A percentile compares a stretch with the other conserved stretches of the same genome.
phyloP scores from a whole-genome alignment of 176 grass and related monocot species.

The Triticum timopheevii region DNA sequence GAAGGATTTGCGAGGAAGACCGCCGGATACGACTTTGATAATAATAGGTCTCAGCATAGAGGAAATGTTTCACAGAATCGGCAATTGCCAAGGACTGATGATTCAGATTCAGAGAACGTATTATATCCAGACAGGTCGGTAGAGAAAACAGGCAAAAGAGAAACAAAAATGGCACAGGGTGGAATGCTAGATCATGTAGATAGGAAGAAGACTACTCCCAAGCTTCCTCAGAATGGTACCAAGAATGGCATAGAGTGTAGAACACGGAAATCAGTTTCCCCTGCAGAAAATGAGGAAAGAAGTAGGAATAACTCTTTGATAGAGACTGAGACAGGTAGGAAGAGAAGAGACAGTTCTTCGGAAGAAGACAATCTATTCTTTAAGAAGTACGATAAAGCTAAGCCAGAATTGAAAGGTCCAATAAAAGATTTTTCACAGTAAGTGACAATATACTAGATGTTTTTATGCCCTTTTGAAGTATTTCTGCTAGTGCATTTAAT shows the following conservation, averaged over 20 bases:
- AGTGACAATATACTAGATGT: slow-evolving; percentile 34
- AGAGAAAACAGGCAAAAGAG: slow-evolving; percentile 50
- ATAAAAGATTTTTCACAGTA: slow-evolving; percentile 84
- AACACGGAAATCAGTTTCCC: slow-evolving; percentile 47
- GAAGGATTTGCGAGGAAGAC: slow-evolving; percentile 44
- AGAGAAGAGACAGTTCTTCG: slow-evolving; percentile 62
- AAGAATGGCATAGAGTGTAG: slow-evolving; percentile 39
- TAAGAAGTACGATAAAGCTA: slow-evolving; percentile 82
- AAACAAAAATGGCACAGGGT: slow-evolving; percentile 30
- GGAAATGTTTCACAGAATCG: slow-evolving; percentile 42
- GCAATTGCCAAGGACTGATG: slow-evolving; percentile 46
- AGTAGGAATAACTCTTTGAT: slow-evolving; percentile 60
- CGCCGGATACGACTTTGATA: slow-evolving; percentile 49
- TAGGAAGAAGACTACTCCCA: slow-evolving; percentile 40
- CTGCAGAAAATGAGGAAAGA: slow-evolving; percentile 49
- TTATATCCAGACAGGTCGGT: slow-evolving; percentile 32
- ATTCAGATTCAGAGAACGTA: slow-evolving; percentile 49
- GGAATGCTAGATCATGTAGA: slow-evolving; percentile 45
- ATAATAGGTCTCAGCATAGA: slow-evolving; percentile 51
- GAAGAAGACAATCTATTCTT: slow-evolving; percentile 80
- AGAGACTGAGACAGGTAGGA: slow-evolving; percentile 45
- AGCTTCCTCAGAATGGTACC: slow-evolving; percentile 48
- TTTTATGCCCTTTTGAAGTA: slow-evolving; percentile 24
- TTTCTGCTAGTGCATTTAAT: slow-evolving; percentile 24
- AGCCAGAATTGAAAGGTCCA: slow-evolving; percentile 79